These are phyloP conservation scores for Rostrohypoxylon terebratum DNA, from an alignment of 495 filamentous ascomycete genomes.

Conservation along the genomic window DNA sequence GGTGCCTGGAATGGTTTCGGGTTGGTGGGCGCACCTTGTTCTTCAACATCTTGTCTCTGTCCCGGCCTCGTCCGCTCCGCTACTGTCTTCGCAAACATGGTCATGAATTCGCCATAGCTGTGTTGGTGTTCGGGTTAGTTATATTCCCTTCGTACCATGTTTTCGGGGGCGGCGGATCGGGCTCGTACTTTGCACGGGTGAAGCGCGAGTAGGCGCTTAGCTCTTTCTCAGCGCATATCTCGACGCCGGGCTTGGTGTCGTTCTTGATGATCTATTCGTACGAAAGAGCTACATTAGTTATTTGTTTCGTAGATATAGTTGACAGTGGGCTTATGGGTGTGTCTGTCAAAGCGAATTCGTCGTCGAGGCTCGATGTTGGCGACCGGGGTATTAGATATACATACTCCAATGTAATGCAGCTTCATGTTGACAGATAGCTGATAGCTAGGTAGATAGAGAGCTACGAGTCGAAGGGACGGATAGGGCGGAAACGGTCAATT, in stretches of 20 bases:
- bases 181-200: constrained; percentile 72
- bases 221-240: constrained; percentile 84
- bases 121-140: constrained; percentile 24
- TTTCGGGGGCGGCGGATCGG: constrained; percentile 1
- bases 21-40: constrained; percentile 71
- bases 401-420: constrained; percentile 91
- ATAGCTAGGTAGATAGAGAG: constrained; percentile 41
- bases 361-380: constrained; percentile 15
- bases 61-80: constrained; percentile 88
- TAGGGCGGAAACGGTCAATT: constrained; percentile 9
- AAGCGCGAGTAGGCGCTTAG: constrained; percentile 85
- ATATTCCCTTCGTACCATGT: background rate
- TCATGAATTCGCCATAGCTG: constrained; percentile 74
- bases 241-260: constrained; percentile 78
- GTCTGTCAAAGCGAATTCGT: constrained; percentile 18
- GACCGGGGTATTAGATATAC: constrained; percentile 42
- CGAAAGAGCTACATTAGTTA: constrained; percentile 31
- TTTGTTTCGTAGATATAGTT: background rate
- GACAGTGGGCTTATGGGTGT: background rate
- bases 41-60: constrained; percentile 89
- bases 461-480: constrained; percentile 1
- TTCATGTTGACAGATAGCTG: constrained; percentile 74
- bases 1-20: constrained; percentile 2
- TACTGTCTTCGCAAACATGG: constrained; percentile 73
- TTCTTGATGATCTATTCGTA: constrained; percentile 79